Evolutionary conservation across 2,329 filamentous ascomycete species (phyloP).

Genomic region (Trichophyton verrucosum): DNA sequence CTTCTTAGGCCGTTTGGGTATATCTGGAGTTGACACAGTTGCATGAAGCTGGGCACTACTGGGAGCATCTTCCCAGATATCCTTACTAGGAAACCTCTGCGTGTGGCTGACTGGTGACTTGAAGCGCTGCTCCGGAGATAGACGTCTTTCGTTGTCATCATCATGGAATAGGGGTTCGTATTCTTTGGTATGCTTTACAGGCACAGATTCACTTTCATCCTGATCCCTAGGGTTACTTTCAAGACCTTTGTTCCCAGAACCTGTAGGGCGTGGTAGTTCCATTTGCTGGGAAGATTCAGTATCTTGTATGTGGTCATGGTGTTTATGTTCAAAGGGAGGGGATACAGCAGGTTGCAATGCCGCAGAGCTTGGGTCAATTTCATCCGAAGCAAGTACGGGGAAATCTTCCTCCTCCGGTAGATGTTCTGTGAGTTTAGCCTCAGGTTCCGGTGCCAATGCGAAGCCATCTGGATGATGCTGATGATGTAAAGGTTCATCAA

Average conservation of each 20-base stretch:
- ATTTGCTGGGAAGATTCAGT: slow-evolving; percentile 38
- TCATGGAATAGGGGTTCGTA: slow-evolving; percentile 90
- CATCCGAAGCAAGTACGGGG: slow-evolving; percentile 81
- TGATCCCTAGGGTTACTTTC: slow-evolving; percentile 37
- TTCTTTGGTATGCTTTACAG: slow-evolving; percentile 77
- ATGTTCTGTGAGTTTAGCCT: slow-evolving; percentile 36
- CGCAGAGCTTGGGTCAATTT: slow-evolving; percentile 58
- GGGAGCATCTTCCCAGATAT: slow-evolving; percentile 94
- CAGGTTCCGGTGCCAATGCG: slow-evolving; percentile 41
- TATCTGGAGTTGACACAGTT: slow-evolving; percentile 71
- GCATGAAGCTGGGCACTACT: slow-evolving; percentile 65
- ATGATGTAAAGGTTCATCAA: slow-evolving; percentile 51
- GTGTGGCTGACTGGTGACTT: slow-evolving; percentile 44
- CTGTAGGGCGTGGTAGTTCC: slow-evolving; percentile 39
- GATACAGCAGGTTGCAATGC: slow-evolving; percentile 69
- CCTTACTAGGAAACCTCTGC: slow-evolving; percentile 79
- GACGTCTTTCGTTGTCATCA: slow-evolving; percentile 42
- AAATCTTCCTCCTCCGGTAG: slow-evolving; percentile 41
- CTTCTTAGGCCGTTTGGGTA: slow-evolving; percentile 32
- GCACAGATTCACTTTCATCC: slow-evolving; percentile 41
- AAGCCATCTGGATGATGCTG: slow-evolving; percentile 38
- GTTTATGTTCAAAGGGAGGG: slow-evolving; percentile 54
- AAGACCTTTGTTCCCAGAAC: slow-evolving; percentile 47
- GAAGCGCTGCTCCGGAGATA: slow-evolving; percentile 38
- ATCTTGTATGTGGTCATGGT: slow-evolving; percentile 32